Evolutionary conservation across 345 rosid species (phyloP).

Genomic region (Toxicodendron radicans): DNA sequence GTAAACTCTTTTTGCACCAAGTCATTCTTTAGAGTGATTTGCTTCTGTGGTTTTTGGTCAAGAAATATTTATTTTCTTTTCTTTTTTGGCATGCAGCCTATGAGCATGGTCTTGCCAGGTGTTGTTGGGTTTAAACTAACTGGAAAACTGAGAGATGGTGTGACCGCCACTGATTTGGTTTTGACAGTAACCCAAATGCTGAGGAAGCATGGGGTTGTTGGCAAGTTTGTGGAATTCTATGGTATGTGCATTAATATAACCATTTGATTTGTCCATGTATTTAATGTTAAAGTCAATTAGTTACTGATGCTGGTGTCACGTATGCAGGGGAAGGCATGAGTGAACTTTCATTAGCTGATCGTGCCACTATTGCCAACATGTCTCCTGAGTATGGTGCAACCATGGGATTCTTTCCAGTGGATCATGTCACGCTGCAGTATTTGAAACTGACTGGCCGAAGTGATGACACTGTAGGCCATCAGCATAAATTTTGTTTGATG

Average conservation of each 20-base stretch:
- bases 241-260: constrained; percentile 33
- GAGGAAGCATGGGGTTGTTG: constrained; percentile 96
- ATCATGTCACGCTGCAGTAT: constrained; percentile 88
- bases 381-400: constrained; percentile 98
- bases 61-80: constrained; percentile 12
- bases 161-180: constrained; percentile 94
- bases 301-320: constrained; percentile 5
- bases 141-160: constrained; percentile 79
- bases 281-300: constrained; percentile 11
- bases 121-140: constrained; percentile 87
- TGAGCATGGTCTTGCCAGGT: constrained; percentile 99
- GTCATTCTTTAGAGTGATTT: neutral
- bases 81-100: constrained; percentile 56
- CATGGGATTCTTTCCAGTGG: constrained; percentile 98
- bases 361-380: constrained; percentile 98
- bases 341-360: constrained; percentile 85
- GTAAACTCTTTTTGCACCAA: neutral
- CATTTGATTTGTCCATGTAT: neutral
- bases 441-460: constrained; percentile 83
- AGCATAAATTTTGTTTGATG: neutral
- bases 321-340: constrained; percentile 84
- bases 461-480: constrained; percentile 57
- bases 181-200: constrained; percentile 91
- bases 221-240: constrained; percentile 89
- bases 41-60: neutral